Conservation (phyloP, 768 basidiomycete genomes). For the Amanita polypyramis region DNA sequence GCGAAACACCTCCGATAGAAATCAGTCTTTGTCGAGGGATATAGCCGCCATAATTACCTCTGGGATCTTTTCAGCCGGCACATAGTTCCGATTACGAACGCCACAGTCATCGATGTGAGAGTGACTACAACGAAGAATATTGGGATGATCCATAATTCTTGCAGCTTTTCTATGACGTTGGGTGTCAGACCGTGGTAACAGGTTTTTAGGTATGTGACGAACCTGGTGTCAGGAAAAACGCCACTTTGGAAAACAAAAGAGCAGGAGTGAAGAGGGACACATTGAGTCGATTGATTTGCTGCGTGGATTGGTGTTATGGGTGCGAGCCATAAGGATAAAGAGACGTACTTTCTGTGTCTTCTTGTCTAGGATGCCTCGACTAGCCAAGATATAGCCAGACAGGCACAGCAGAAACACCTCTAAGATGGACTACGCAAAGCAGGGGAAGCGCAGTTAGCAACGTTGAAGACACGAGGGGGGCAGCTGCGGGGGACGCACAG, state of each 20-base stretch:
- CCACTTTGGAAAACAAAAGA: slow-evolving; percentile 89
- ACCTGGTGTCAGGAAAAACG: slow-evolving; percentile 82
- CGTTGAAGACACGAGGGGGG: neutral
- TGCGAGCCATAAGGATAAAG: neutral
- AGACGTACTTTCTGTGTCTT: slow-evolving; percentile 70
- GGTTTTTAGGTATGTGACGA: neutral
- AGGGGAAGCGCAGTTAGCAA: slow-evolving; percentile 5
- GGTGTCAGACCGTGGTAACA: neutral
- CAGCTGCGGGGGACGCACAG: slow-evolving; percentile 25
- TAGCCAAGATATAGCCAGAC: slow-evolving; percentile 74
- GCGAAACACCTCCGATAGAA: slow-evolving; percentile 49
- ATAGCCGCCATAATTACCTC: slow-evolving; percentile 28
- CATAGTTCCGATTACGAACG: slow-evolving; percentile 49
- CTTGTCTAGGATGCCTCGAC: slow-evolving; percentile 77
- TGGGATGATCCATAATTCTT: slow-evolving; percentile 78
- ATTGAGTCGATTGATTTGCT: slow-evolving; percentile 77
- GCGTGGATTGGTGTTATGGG: slow-evolving; percentile 5
- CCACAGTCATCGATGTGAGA: slow-evolving; percentile 54
- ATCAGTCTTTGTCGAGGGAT: neutral
- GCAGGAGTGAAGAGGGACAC: slow-evolving; percentile 85
- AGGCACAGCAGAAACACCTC: slow-evolving; percentile 83
- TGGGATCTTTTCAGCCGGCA: slow-evolving; percentile 69
- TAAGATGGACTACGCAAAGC: slow-evolving; percentile 57
- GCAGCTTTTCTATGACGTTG: slow-evolving; percentile 47
- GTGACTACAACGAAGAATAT: slow-evolving; percentile 80